Evolutionary conservation across 169 alveolate genomes (phyloP), one percentile per base, ranked within the genome.

Genomic region (Plasmodium yoelii): DNA sequence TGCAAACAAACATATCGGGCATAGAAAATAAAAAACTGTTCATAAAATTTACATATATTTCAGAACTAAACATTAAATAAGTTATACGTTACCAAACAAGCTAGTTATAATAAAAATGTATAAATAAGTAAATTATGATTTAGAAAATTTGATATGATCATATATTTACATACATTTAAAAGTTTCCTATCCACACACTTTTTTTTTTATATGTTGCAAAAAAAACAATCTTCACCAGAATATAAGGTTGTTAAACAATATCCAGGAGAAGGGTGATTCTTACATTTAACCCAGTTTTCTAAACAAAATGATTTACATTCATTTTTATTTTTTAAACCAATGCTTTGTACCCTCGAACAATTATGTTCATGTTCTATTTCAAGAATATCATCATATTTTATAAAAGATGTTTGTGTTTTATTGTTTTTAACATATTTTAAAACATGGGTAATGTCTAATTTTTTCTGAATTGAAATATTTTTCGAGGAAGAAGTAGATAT

Each of bases 191-290:
- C 5, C 42, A 2, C 6, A 3, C 0, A 8, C 44, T 46, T 19
- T 13, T 19, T 19, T 18, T 39, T 42, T 68, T 75, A 75, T 24
- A 75, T 57, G 44, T 19, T 47, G 46, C 88, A 75, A 22, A 75
- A 75, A 49, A 61, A 44, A 44, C 88, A 75, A 19, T 47, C 49
- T 49, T 51, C 63, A 1, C 46, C 71, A 42, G 59, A 9, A 47
- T 61, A 61, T 44, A 75, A 28, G 15, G 63, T 63, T 13, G 88
- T 63, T 24, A 75, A 63, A 22, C 88, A 75, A 18, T 61, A 75
- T 49, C 88, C 88, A 1, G 88, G 88, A 15, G 75, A 61, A 44
- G 47, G 28, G n/a, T 75, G 77, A 39, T 51, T 28, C 53, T 51
- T 49, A 42, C 88, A 75, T 2, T 19, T 15, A 39, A 12, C 1